Conservation (phyloP, 2,329 filamentous ascomycete species). For the Alternaria panax region DNA sequence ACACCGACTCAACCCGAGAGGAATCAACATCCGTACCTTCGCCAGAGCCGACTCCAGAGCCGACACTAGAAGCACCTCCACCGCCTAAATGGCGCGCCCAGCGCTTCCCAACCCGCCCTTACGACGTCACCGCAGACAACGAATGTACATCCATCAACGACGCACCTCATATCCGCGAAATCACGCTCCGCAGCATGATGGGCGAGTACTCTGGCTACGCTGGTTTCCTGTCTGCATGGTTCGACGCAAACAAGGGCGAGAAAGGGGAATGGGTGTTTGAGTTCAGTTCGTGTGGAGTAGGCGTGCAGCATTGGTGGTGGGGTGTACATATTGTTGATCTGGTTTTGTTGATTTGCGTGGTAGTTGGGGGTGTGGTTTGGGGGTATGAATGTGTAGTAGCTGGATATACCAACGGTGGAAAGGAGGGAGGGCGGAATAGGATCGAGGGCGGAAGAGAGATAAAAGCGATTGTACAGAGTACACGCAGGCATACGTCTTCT, state of each 20-base stretch:
- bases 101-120: constrained; percentile 26
- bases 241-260: constrained; percentile 70
- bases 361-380: background rate
- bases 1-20: background rate
- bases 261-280: constrained; percentile 88
- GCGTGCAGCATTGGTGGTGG: constrained; percentile 96
- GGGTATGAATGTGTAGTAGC: background rate
- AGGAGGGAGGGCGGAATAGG: no score
- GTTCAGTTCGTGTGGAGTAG: constrained; percentile 78
- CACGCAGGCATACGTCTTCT: background rate
- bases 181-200: constrained; percentile 99
- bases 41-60: constrained; percentile 1
- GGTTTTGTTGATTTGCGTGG: background rate
- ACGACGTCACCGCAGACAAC: constrained; percentile 46
- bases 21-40: constrained; percentile 3
- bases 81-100: constrained; percentile 32
- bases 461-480: background rate
- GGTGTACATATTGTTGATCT: constrained; percentile 67
- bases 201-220: constrained; percentile 93
- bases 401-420: background rate
- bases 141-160: constrained; percentile 25
- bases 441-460: background rate
- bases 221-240: constrained; percentile 88
- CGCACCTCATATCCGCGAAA: constrained; percentile 74
- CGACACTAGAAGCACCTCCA: constrained; percentile 1